Evolutionary conservation across 306 rosid species (phyloP).

Genomic region (Pyrus bretschneideri): DNA sequence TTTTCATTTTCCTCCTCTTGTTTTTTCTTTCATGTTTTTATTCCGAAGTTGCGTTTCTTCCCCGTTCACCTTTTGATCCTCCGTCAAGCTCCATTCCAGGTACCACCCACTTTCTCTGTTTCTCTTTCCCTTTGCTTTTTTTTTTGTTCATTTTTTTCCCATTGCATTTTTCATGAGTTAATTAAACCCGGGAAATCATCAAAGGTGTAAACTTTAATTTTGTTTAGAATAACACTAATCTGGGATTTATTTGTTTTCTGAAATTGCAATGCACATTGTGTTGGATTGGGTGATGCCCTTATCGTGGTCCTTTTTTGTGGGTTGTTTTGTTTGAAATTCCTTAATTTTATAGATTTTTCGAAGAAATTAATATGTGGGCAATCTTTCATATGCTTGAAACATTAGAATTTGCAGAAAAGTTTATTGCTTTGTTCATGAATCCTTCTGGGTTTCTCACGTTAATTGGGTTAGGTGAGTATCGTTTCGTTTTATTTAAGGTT

Average conservation of each 20-base stretch:
- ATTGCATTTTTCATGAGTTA: not conserved
- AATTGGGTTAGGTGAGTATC: constrained; percentile 10
- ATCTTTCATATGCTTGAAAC: not conserved
- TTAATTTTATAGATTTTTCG: not conserved
- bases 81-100: constrained; percentile 42
- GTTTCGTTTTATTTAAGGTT: constrained; percentile 16
- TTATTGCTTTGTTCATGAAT: not conserved
- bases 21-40: constrained; percentile 1
- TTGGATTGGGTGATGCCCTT: not conserved
- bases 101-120: not conserved
- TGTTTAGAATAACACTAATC: not conserved
- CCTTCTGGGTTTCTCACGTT: constrained; percentile 7
- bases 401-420: not conserved
- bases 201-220: not conserved
- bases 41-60: constrained; percentile 17
- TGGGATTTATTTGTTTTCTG: not conserved
- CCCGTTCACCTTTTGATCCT: constrained; percentile 16
- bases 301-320: not conserved
- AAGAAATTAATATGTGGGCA: not conserved
- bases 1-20: not conserved
- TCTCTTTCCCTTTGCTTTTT: not conserved
- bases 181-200: not conserved
- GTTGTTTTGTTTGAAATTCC: not conserved
- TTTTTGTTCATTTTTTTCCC: not conserved
- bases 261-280: constrained; percentile 3